Evolutionary conservation across 2,329 filamentous ascomycete species (phyloP).

Genomic region (Zymoseptoria brevis): DNA sequence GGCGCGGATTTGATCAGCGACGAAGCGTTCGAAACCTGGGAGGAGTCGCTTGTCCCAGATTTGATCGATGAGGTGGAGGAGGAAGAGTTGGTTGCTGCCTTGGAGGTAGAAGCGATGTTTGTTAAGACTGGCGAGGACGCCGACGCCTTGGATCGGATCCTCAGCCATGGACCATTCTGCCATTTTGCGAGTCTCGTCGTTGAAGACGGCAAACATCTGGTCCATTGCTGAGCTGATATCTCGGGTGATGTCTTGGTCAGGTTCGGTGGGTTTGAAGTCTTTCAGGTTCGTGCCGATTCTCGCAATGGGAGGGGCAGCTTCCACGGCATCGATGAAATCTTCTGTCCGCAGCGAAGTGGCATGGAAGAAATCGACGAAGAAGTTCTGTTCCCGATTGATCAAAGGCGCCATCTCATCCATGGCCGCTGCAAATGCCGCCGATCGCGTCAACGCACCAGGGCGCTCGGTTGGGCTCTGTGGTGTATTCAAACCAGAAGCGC

Average conservation of each 20-base stretch:
- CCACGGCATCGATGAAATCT: slow-evolving; percentile 78
- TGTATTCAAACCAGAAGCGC: slow-evolving; percentile 54
- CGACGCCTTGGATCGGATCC: slow-evolving; percentile 87
- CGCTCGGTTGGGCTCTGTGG: slow-evolving; percentile 51
- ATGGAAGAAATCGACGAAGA: slow-evolving; percentile 94
- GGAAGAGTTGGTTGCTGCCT: slow-evolving; percentile 88
- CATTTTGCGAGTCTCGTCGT: slow-evolving; percentile 66
- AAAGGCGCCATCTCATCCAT: slow-evolving; percentile 75
- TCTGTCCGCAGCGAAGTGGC: slow-evolving; percentile 72
- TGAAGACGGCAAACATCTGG: slow-evolving; percentile 74
- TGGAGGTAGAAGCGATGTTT: slow-evolving; percentile 69
- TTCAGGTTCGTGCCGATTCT: slow-evolving; percentile 66
- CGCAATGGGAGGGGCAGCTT: slow-evolving; percentile 55
- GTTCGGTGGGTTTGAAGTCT: slow-evolving; percentile 71
- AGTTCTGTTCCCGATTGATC: slow-evolving; percentile 91
- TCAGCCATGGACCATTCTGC: slow-evolving; percentile 74
- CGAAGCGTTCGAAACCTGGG: slow-evolving; percentile 73
- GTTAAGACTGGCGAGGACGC: slow-evolving; percentile 73
- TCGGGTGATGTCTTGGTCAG: slow-evolving; percentile 77
- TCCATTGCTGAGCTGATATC: slow-evolving; percentile 83
- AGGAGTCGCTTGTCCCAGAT: slow-evolving; percentile 62
- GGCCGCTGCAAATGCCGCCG: slow-evolving; percentile 71
- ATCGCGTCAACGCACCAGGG: slow-evolving; percentile 48
- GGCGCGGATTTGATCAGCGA: slow-evolving; percentile 88
- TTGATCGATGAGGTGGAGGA: slow-evolving; percentile 68